Percentiles rank a stretch among this genome's conserved stretches.
phyloP scores from a whole-genome alignment of 2,329 filamentous ascomycete genomes.

The Cladophialophora exuberans region DNA sequence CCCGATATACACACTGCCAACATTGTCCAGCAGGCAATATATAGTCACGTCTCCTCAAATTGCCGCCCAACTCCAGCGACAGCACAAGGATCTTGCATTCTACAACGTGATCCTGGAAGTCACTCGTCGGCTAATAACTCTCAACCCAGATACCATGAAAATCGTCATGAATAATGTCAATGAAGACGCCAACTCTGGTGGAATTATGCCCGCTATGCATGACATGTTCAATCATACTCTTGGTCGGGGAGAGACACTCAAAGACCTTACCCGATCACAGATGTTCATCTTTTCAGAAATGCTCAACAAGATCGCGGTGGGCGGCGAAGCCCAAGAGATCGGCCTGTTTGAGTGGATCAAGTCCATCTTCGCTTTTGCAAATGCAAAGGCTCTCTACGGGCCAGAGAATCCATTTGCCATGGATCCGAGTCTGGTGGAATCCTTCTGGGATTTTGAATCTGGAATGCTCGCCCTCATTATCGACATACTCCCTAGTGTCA shows the following conservation, averaged over 20 bases:
- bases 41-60: conserved; percentile 12
- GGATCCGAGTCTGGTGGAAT: conserved; percentile 12
- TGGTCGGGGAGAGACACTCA: conserved; percentile 7
- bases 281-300: conserved; percentile 9
- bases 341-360: conserved; percentile 15
- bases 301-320: conserved; percentile 2
- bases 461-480: conserved; percentile 38
- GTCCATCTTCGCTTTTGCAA: conserved; percentile 17
- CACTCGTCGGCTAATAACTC: background rate
- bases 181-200: background rate
- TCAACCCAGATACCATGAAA: conserved; percentile 5
- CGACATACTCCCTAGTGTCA: conserved; percentile 41
- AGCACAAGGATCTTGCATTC: conserved; percentile 14
- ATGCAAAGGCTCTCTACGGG: conserved; percentile 19
- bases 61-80: conserved; percentile 6
- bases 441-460: conserved; percentile 43
- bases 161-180: conserved; percentile 14
- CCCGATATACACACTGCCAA: conserved; percentile 12
- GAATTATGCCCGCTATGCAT: conserved; percentile 10
- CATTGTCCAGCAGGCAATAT: conserved; percentile 10
- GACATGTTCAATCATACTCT: conserved; percentile 9
- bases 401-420: conserved; percentile 17
- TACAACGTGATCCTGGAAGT: conserved; percentile 14
- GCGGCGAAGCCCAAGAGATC: background rate
- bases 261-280: conserved; percentile 11